phyloP scores from a whole-genome alignment of 805 yeast genomes.

The Lipomyces orientalis region DNA sequence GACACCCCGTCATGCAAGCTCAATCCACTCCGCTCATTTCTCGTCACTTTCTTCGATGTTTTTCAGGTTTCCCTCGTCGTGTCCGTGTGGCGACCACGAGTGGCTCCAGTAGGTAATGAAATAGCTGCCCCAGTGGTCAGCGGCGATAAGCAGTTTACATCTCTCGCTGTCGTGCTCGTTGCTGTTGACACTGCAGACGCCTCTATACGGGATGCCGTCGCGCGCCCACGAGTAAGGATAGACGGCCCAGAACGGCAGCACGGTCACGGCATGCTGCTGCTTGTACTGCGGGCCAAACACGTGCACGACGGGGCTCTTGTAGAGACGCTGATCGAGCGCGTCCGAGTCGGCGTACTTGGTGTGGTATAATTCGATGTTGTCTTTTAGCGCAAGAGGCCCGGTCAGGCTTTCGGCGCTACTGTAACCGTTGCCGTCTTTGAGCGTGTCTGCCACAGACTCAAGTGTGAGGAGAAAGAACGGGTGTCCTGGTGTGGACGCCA shows the following conservation, averaged over 20 bases:
- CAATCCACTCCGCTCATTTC: too few species aligned
- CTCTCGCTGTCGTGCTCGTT: background rate
- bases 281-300: background rate
- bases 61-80: background rate
- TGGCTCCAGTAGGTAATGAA: background rate
- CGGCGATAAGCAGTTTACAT: background rate
- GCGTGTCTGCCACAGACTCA: background rate
- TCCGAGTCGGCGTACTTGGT: background rate
- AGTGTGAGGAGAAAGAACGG: background rate
- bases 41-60: background rate
- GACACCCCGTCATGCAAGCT: too few species aligned
- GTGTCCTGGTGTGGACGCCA: constrained; percentile 3
- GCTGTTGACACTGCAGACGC: background rate
- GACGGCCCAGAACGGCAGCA: background rate
- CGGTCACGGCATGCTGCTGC: background rate
- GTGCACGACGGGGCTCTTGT: background rate
- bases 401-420: background rate
- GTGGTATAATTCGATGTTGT: background rate
- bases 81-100: background rate
- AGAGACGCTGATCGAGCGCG: background rate
- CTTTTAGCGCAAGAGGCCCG: background rate
- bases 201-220: background rate
- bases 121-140: constrained; percentile 2
- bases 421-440: background rate
- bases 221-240: background rate